Percentiles rank a stretch among this genome's conserved stretches.
These are phyloP conservation scores for Tolypocladium guangdongense DNA, from an alignment of 2,329 filamentous ascomycete genomes.

Conservation along the genomic window DNA sequence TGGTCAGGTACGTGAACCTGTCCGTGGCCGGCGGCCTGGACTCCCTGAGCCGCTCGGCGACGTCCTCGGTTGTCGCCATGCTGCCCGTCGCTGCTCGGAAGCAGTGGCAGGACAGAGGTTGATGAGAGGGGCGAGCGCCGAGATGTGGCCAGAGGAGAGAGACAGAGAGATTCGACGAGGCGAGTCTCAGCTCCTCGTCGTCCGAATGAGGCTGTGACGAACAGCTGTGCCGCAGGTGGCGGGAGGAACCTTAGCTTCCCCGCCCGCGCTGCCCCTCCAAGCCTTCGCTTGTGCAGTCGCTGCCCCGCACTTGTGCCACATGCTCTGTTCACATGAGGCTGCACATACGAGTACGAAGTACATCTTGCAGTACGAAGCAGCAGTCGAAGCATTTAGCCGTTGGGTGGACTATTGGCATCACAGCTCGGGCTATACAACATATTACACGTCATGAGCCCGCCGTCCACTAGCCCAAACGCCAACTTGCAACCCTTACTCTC, in stretches of 20 bases:
- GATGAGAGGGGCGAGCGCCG: neutral
- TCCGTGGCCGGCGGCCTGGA: constrained; percentile 46
- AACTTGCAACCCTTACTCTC: neutral
- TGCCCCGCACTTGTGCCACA: neutral
- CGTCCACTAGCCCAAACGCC: neutral
- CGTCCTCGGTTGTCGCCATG: constrained; percentile 26
- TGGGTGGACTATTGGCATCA: neutral
- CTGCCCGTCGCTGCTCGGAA: neutral
- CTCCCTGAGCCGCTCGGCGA: constrained; percentile 35
- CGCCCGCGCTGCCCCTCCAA: neutral
- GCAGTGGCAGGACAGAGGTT: neutral
- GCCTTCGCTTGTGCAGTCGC: neutral
- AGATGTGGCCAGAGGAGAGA: neutral
- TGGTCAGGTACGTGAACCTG: constrained; percentile 65
- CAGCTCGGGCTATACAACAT: neutral
- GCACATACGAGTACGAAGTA: too few species aligned
- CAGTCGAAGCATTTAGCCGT: neutral
- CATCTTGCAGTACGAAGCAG: neutral
- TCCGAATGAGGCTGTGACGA: neutral
- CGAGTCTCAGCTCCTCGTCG: neutral
- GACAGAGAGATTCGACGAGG: neutral
- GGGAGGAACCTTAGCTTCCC: neutral
- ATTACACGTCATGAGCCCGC: neutral
- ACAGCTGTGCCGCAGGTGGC: neutral
- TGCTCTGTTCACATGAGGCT: too few species aligned